phyloP scores from a whole-genome alignment of 2,329 filamentous ascomycete genomes.

The Penicillium sp. region DNA sequence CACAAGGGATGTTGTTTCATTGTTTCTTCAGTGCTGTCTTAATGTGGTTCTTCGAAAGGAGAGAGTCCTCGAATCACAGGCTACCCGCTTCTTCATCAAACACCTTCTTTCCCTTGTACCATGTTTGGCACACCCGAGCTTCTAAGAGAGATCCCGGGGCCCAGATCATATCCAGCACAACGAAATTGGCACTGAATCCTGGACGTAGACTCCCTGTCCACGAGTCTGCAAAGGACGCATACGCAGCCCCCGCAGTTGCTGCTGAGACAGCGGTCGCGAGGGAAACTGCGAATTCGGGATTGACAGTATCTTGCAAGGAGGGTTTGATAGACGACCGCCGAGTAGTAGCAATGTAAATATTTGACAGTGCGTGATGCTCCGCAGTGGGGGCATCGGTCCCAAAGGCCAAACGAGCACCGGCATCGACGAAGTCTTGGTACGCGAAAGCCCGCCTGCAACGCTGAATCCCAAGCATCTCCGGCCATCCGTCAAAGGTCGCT shows the following conservation, averaged over 20 bases:
- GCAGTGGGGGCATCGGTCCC: conserved; percentile 53
- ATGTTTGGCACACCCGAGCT: conserved; percentile 44
- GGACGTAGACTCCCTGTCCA: conserved; percentile 40
- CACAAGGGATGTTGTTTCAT: too few species aligned
- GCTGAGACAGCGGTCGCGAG: conserved; percentile 45
- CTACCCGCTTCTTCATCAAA: not conserved
- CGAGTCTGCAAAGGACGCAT: conserved; percentile 46
- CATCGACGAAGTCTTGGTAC: conserved; percentile 49
- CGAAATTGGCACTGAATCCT: conserved; percentile 46
- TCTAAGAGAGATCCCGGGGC: conserved; percentile 38
- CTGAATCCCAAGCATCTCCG: conserved; percentile 43
- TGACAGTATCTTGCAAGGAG: conserved; percentile 37
- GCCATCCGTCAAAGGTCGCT: conserved; percentile 50
- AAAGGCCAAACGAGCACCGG: conserved; percentile 46
- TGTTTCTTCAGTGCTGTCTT: not conserved
- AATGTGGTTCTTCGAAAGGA: not conserved
- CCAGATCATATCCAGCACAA: conserved; percentile 46
- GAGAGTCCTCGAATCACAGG: not conserved
- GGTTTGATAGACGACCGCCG: conserved; percentile 46
- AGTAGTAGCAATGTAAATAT: conserved; percentile 53
- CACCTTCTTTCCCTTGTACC: conserved; percentile 38
- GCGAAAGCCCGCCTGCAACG: conserved; percentile 51
- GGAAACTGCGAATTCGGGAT: conserved; percentile 44
- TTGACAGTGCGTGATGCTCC: conserved; percentile 45
- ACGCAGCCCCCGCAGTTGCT: conserved; percentile 49